A percentile compares a stretch with the other conserved stretches of the same genome.
phyloP scores from a whole-genome alignment of 2,329 filamentous ascomycete genomes.

The Cryphonectria naterciae region DNA sequence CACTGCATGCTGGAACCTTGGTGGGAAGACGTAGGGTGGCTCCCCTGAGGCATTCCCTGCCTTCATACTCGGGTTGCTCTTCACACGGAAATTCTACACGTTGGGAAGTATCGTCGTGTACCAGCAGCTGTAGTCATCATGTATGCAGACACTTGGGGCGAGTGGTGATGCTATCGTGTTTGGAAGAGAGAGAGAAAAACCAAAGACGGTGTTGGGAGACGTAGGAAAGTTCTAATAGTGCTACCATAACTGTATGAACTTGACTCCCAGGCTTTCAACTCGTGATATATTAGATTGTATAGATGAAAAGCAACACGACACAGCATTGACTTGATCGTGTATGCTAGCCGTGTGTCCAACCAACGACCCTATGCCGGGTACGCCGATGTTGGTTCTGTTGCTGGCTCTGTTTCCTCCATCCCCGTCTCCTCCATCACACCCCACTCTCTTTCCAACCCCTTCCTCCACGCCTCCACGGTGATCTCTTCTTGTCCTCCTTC shows the following conservation, averaged over 20 bases:
- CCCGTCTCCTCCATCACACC: neutral
- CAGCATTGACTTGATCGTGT: neutral
- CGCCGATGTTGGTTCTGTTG: neutral
- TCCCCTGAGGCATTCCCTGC: too few relatives aligned
- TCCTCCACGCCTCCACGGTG: slow-evolving; percentile 9
- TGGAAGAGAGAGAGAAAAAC: neutral
- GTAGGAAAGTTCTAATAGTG: neutral
- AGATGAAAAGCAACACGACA: neutral
- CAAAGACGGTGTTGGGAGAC: neutral
- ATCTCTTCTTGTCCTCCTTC: neutral
- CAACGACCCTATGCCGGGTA: neutral
- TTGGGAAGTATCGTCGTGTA: neutral
- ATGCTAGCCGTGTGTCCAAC: neutral
- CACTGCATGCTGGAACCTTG: neutral
- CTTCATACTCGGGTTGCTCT: too few relatives aligned
- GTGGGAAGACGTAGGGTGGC: too few relatives aligned
- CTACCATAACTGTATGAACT: neutral
- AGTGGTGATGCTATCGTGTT: neutral
- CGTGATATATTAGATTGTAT: neutral
- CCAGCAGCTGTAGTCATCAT: neutral
- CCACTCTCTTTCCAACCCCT: neutral
- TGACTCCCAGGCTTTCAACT: neutral
- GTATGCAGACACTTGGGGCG: neutral
- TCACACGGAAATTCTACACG: neutral
- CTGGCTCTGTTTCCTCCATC: neutral